phyloP scores from a whole-genome alignment of 768 basidiomycete species.

The Hygrophorus pudorinus region DNA sequence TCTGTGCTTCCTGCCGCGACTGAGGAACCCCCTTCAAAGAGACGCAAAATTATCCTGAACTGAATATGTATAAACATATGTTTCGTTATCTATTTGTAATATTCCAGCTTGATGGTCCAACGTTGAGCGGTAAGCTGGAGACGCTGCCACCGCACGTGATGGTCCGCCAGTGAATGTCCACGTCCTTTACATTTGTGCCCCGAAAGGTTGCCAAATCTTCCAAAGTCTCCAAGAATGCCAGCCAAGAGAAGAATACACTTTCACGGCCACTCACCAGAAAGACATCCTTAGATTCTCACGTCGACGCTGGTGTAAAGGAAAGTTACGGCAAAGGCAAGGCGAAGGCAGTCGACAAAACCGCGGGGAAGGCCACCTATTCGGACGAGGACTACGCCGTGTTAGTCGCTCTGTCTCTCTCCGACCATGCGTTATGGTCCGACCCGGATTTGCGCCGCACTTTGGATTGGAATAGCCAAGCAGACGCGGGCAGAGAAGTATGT shows the following conservation, averaged over 20 bases:
- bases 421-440: slow-evolving; percentile 60
- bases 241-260: neutral
- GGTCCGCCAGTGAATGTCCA: no score
- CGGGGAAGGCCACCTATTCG: neutral
- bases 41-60: no score
- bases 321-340: neutral
- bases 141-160: no score
- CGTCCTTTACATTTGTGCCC: slow-evolving; percentile 36
- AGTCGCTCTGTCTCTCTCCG: slow-evolving; percentile 54
- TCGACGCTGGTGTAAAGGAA: neutral
- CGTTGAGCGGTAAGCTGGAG: no score
- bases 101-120: no score
- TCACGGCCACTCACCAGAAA: neutral
- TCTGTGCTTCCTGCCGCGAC: no score
- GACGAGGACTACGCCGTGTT: slow-evolving; percentile 41
- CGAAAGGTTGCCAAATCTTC: slow-evolving; percentile 31
- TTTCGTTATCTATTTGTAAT: no score
- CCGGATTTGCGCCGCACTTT: slow-evolving; percentile 41
- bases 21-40: no score
- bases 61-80: no score
- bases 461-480: slow-evolving; percentile 22
- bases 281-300: neutral
- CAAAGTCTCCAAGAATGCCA: slow-evolving; percentile 6
- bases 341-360: neutral
- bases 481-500: neutral